These are phyloP conservation scores for Laburnicola sp. DNA, from an alignment of 2,329 filamentous ascomycete genomes.

Conservation along the genomic window DNA sequence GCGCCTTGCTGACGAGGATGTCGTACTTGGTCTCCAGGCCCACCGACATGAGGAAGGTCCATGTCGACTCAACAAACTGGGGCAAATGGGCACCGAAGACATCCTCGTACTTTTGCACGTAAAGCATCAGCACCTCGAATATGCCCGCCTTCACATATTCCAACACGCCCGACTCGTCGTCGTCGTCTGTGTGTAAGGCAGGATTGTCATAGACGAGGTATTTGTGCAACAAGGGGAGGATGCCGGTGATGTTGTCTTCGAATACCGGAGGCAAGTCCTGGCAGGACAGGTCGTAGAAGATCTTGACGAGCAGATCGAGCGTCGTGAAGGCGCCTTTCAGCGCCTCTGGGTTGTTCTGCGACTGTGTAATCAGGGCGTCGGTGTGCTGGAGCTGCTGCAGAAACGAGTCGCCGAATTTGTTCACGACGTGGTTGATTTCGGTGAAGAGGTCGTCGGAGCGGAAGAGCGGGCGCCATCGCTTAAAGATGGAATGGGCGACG, in stretches of 20 bases:
- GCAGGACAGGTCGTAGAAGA: conserved; percentile 95
- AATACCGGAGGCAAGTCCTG: conserved; percentile 95
- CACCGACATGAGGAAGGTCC: conserved; percentile 85
- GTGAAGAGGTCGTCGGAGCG: conserved; percentile 88
- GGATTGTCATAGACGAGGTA: conserved; percentile 89
- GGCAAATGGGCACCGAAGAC: conserved; percentile 80
- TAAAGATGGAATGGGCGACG: conserved; percentile 97
- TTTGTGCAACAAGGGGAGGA: conserved; percentile 83
- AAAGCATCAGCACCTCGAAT: conserved; percentile 86
- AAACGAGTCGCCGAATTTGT: conserved; percentile 81
- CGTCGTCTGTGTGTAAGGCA: conserved; percentile 81
- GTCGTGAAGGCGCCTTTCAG: conserved; percentile 81
- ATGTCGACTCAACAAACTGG: conserved; percentile 86
- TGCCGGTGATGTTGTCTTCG: conserved; percentile 79
- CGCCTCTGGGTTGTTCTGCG: conserved; percentile 72
- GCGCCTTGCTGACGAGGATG: conserved; percentile 86
- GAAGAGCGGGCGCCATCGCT: conserved; percentile 91
- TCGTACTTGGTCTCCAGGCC: conserved; percentile 92
- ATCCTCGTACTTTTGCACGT: conserved; percentile 93
- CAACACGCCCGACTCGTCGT: conserved; percentile 80
- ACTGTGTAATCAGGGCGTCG: conserved; percentile 70
- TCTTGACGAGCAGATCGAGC: conserved; percentile 84
- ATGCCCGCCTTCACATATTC: conserved; percentile 92
- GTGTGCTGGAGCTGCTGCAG: conserved; percentile 75
- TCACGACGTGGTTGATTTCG: conserved; percentile 94